Percentiles rank a stretch among this genome's conserved stretches.
Conservation (phyloP, 176 grass and related monocot species). For the Raddia guianensis region DNA sequence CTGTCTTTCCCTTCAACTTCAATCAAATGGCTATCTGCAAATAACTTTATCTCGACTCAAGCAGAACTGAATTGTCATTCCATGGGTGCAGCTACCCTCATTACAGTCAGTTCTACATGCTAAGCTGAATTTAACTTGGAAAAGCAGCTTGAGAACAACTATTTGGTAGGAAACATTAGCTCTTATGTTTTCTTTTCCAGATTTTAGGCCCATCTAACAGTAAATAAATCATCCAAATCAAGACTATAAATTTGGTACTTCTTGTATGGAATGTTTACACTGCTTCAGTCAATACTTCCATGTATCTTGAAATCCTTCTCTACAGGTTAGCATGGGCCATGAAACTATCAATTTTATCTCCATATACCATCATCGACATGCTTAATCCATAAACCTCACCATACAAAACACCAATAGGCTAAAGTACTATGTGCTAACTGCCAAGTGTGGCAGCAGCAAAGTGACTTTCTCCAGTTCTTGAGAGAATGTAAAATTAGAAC, state of each 20-base stretch:
- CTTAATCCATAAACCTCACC: constrained; percentile 29
- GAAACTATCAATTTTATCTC: constrained; percentile 30
- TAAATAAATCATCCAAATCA: constrained; percentile 40
- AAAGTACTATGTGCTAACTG: constrained; percentile 40
- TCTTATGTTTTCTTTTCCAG: constrained; percentile 35
- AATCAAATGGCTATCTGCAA: constrained; percentile 37
- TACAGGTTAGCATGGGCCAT: constrained; percentile 42
- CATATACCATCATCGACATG: constrained; percentile 23
- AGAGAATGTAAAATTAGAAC: constrained; percentile 17
- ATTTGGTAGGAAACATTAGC: constrained; percentile 37
- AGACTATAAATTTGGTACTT: constrained; percentile 11
- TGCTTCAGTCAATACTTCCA: constrained; percentile 42
- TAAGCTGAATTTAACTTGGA: constrained; percentile 41
- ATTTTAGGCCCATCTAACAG: constrained; percentile 35
- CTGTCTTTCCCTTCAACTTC: constrained; percentile 36
- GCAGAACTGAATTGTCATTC: constrained; percentile 27
- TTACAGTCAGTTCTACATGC: constrained; percentile 29
- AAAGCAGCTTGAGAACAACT: constrained; percentile 45
- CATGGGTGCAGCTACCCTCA: constrained; percentile 36
- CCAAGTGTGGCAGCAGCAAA: constrained; percentile 25
- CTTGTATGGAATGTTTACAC: constrained; percentile 29
- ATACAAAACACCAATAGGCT: constrained; percentile 27
- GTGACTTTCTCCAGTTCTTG: constrained; percentile 34
- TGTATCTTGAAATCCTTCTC: constrained; percentile 37
- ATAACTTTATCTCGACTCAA: constrained; percentile 37